phyloP scores from a whole-genome alignment of 2,329 filamentous ascomycete genomes.

The Ustilaginoidea virens region DNA sequence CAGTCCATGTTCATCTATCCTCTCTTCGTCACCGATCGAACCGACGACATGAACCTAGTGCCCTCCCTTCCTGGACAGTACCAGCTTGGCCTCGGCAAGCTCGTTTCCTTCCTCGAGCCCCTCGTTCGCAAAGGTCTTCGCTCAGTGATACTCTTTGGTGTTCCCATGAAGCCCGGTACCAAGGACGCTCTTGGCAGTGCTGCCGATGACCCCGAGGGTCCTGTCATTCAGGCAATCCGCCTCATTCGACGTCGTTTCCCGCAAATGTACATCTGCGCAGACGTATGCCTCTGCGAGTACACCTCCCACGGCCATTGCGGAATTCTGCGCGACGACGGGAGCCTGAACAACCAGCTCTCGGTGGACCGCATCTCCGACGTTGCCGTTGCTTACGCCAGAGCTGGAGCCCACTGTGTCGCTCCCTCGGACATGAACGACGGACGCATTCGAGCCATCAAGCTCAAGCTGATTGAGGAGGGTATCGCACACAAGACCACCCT shows the following conservation, averaged over 20 bases:
- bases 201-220: slow-evolving; percentile 84
- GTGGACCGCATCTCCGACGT: slow-evolving; percentile 93
- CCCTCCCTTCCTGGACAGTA: slow-evolving; percentile 82
- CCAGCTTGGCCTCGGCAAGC: slow-evolving; percentile 73
- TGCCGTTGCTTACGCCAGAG: slow-evolving; percentile 92
- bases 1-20: slow-evolving; percentile 99
- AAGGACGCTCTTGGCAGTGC: slow-evolving; percentile 88
- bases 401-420: slow-evolving; percentile 90
- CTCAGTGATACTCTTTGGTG: slow-evolving; percentile 91
- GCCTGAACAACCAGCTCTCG: slow-evolving; percentile 81
- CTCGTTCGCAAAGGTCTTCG: slow-evolving; percentile 80
- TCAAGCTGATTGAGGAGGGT: slow-evolving; percentile 90
- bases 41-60: slow-evolving; percentile 82
- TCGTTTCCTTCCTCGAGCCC: slow-evolving; percentile 72
- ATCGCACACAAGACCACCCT: slow-evolving; percentile 81
- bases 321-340: slow-evolving; percentile 83
- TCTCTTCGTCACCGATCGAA: slow-evolving; percentile 86
- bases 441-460: slow-evolving; percentile 90
- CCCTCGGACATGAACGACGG: slow-evolving; percentile 99
- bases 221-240: slow-evolving; percentile 76
- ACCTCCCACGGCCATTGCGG: slow-evolving; percentile 96
- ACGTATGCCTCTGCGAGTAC: slow-evolving; percentile 97
- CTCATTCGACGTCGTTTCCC: slow-evolving; percentile 76
- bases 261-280: slow-evolving; percentile 75
- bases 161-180: slow-evolving; percentile 62